Percentiles rank a stretch among this genome's conserved stretches.
Conservation (phyloP, 106 monocot species). For the Narthecium ossifragum region DNA sequence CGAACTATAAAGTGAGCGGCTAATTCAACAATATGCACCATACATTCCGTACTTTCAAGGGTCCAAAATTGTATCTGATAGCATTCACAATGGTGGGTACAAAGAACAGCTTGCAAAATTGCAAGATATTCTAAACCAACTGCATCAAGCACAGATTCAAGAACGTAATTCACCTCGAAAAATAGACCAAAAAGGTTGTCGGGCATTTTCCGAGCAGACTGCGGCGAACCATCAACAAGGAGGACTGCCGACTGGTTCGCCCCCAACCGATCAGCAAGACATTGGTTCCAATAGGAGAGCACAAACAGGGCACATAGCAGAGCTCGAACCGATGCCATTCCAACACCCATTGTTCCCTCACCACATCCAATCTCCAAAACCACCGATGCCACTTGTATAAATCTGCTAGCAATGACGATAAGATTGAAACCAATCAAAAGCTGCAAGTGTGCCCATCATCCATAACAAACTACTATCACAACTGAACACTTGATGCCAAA, state of each 20-base stretch:
- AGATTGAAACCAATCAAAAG: too few species aligned
- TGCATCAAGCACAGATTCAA: background rate
- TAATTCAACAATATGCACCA: background rate
- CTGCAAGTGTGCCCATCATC: too few species aligned
- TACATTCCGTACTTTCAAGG: too few species aligned
- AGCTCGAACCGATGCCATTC: background rate
- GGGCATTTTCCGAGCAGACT: constrained; percentile 28
- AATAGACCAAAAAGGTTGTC: constrained; percentile 53
- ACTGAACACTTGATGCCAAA: too few species aligned
- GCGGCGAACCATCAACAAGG: constrained; percentile 40
- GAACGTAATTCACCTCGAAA: constrained; percentile 39
- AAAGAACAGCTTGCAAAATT: background rate
- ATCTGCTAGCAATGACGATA: constrained; percentile 23
- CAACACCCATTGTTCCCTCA: constrained; percentile 21
- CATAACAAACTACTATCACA: too few species aligned
- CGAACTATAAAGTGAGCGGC: background rate
- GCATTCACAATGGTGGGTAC: background rate
- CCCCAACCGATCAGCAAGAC: constrained; percentile 10
- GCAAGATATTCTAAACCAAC: background rate
- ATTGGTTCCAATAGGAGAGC: constrained; percentile 9
- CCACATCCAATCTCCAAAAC: background rate
- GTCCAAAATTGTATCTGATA: too few species aligned
- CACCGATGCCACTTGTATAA: background rate
- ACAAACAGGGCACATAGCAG: constrained; percentile 16
- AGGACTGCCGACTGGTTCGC: constrained; percentile 34